Evolutionary conservation across 805 yeast genomes (phyloP).

Genomic region (Teunomyces barrocoloradensis): DNA sequence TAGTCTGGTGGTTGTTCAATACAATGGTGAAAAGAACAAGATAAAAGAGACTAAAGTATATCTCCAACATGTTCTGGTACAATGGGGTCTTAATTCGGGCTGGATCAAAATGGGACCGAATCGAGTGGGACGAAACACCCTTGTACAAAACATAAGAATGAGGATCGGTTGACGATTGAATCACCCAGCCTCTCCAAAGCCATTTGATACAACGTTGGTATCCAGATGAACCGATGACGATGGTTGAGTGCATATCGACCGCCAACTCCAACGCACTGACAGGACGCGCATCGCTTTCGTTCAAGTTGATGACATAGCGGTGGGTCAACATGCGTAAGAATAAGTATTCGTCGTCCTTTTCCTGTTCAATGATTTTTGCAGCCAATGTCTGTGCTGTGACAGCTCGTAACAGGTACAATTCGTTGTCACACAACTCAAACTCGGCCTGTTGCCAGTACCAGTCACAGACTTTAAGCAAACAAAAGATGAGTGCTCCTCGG

Average conservation of each 20-base stretch:
- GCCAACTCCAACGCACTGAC: slow-evolving; percentile 81
- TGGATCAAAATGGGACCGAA: slow-evolving; percentile 70
- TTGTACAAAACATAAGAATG: slow-evolving; percentile 63
- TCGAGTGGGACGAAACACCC: slow-evolving; percentile 52
- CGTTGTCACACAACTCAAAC: slow-evolving; percentile 65
- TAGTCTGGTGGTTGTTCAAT: slow-evolving; percentile 54
- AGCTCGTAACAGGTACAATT: slow-evolving; percentile 58
- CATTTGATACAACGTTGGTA: slow-evolving; percentile 84
- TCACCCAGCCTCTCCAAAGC: slow-evolving; percentile 93
- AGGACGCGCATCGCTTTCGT: slow-evolving; percentile 61
- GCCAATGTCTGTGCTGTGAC: slow-evolving; percentile 75
- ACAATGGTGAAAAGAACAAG: slow-evolving; percentile 60
- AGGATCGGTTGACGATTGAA: slow-evolving; percentile 70
- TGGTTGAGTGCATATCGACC: slow-evolving; percentile 78
- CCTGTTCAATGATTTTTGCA: slow-evolving; percentile 62
- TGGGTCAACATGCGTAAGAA: slow-evolving; percentile 77
- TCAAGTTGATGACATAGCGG: slow-evolving; percentile 63
- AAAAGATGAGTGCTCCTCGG: slow-evolving; percentile 65
- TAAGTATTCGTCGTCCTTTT: slow-evolving; percentile 56
- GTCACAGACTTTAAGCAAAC: slow-evolving; percentile 67
- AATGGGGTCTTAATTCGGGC: slow-evolving; percentile 81
- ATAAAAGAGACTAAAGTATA: slow-evolving; percentile 62
- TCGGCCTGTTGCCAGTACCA: slow-evolving; percentile 70
- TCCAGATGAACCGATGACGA: slow-evolving; percentile 75
- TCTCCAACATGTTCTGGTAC: slow-evolving; percentile 75